These are phyloP conservation scores for Exidia glandulosa DNA, from an alignment of 768 basidiomycete genomes.

Conservation along the genomic window DNA sequence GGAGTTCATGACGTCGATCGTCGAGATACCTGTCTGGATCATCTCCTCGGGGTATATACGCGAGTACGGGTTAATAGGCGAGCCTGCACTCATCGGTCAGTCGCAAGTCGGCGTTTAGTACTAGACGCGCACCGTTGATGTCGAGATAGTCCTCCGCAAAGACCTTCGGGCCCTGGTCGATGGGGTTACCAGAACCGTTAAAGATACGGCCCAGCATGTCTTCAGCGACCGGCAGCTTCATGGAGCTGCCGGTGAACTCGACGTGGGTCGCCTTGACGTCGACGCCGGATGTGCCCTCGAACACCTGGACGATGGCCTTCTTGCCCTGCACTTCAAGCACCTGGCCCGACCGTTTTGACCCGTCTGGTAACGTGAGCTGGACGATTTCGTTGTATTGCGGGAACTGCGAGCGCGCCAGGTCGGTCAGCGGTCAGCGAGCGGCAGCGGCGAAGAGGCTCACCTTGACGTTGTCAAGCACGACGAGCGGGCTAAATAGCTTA, in stretches of 20 bases:
- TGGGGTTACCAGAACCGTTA: constrained; percentile 96
- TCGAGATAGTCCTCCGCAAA: constrained; percentile 99
- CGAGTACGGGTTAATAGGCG: constrained; percentile 94
- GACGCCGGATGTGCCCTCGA: constrained; percentile 94
- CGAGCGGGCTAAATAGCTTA: constrained; percentile 56
- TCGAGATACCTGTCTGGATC: constrained; percentile 99
- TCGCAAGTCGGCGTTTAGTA: constrained; percentile 9
- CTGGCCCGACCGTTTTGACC: constrained; percentile 89
- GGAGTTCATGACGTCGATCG: constrained; percentile 95
- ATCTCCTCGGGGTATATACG: constrained; percentile 99
- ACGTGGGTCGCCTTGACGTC: constrained; percentile 97
- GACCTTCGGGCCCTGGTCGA: constrained; percentile 97
- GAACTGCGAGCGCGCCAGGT: constrained; percentile 41
- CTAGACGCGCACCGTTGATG: constrained; percentile 71
- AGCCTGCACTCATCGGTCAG: constrained; percentile 41
- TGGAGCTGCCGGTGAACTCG: constrained; percentile 95
- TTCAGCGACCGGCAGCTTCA: constrained; percentile 97
- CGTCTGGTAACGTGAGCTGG: constrained; percentile 88
- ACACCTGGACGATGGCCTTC: constrained; percentile 98
- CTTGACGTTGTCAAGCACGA: constrained; percentile 97
- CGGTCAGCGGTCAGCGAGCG: background rate
- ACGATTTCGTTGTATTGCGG: constrained; percentile 99
- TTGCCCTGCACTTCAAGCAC: constrained; percentile 97
- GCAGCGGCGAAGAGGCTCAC: constrained; percentile 36
- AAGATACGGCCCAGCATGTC: constrained; percentile 99